Evolutionary conservation across 1,284 basidiomycete genomes (phyloP), one percentile per base, ranked within the genome.

Genomic region (Neolentinus lepideus): DNA sequence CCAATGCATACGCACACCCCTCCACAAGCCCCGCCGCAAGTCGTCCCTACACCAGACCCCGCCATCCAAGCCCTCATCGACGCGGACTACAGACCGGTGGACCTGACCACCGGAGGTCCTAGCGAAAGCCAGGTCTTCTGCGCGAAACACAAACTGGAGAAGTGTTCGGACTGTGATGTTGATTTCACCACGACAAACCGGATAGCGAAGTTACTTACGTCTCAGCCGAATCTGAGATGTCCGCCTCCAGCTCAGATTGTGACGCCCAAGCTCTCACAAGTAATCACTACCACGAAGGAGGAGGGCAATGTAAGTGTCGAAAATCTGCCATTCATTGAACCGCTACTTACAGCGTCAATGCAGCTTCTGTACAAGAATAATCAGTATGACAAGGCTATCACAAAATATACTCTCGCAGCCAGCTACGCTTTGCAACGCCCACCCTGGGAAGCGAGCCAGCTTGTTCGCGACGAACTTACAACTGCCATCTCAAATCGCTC

Each of bases 401-500:
- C 84, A 62, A 82, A 86, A 55, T 99, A 98, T 73, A 90, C 87
- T 21, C 80, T 88, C 64, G 93, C 94, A 35, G 84, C 91, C 27
- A 83, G 83, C 63, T 80, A 95, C 53, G 94, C 94, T 1, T 75
- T 86, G 0, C 87, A 90, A 58, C 81, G 96, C 35, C 90, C 94
- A 10, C 85, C 92, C 35, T 98, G 95, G 92, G 96, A 99, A 69
- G 77, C 82, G 2, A 86, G 88, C 54, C 80, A 83, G 38, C 68
- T 94, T 57, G 83, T 92, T 70, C 81, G 91, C 52, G 96, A 99
- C 62, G 96, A 99, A 67, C 79, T 97, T 47, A 87, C 90, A 10
- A 85, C 92, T 27, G 81, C 92, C 60, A 70, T 99, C 47, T 95
- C 92, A 58, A 99, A 99, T 70, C 83, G 96, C 53, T 92, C 90